Evolutionary conservation across 1,139 yeast genomes (phyloP), one percentile per base, ranked within the genome.

Genomic region (Blastobotrys illinoisensis): DNA sequence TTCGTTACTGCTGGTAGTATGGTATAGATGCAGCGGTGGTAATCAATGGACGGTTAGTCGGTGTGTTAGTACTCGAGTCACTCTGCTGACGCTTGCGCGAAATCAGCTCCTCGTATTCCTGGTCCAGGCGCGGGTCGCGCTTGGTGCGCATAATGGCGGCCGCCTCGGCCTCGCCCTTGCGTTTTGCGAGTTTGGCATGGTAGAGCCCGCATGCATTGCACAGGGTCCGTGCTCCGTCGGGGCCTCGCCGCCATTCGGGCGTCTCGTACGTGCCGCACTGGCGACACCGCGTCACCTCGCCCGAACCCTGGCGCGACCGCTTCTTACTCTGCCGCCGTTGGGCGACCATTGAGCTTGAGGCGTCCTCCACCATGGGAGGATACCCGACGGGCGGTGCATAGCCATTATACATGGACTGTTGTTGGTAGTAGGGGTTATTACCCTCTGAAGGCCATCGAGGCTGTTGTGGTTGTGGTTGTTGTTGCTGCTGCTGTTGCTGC

Each of bases 161-260:
- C 0, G 93, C 91, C 52, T 77, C 75, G 1, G 75, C 80, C 40
- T 85, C 83, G 2, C 93, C 93, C 61, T 80, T 82, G 58, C 81
- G 75, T 67, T 84, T 84, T 50, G 82, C 80, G 54, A 86, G 73
- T 67, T 87, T 87, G 24, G 93, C 89, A 69, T 85, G 89, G 68
- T 81, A 87, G 51, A 89, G 74, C 0, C 97, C 97, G 71, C 97
- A 89, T 0, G 96, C 96, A 69, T 89, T 89, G 70, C 96, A 89
- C 56, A 89, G 74, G 0, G 95, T 87, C 52, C 95, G 76, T 13
- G 86, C 86, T 0, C 96, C 97, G 58, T 82, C 81, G 1, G 96
- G 96, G 0, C 96, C 96, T 55, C 90, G 77, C 61, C 96, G 76
- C 96, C 97, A 89, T 71, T 89, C 96, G 0, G 96, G 96, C 1